Base-by-base conservation (phyloP, 495 filamentous ascomycete genomes). In the Neurospora cerealis region DNA sequence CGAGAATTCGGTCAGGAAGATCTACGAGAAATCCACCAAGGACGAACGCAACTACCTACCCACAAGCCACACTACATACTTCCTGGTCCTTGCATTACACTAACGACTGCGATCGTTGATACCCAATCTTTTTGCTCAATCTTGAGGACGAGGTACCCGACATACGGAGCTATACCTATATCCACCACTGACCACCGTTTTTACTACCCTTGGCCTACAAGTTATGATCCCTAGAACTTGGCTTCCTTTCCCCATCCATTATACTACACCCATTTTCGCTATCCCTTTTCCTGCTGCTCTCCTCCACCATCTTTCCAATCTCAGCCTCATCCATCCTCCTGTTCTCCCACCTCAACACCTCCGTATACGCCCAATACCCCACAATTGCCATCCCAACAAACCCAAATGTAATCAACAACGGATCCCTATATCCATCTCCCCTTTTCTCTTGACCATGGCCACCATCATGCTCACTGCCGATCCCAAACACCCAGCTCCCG, bases 361-460 rank as follows among this genome's bases (percentile, higher is more conserved):
- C 54, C 28, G 79, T 77, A 73, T 81, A 83, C 2, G 71, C 60
- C 34, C 76, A 44, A 73, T 86, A 89, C 2, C 87, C 88, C 5
- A 81, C 75, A 21, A 83, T 80, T 21, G 84, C 77, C 2, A 81
- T 77, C 9, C 71, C 75, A 17, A 89, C 84, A 62, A 83, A 82
- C 0, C 76, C 75, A 15, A 87, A 70, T 5, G 87, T 88, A 13
- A 82, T 81, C 36, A 76, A 78, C 28, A 89, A 82, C 0, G 87
- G 85, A 1, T 76, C 70, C 34, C 71, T 36, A 69, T 75, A 77
- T 21, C 5, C 34, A 34, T 66, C 28, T 34, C 28, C 54, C 28
- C 15, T 10, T 19, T 34, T 34, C 28, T 60, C 21, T 15, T 60
- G 21, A 60, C 3, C 28, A 7, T 62, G 28, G 48, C 24, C 24